Conservation (phyloP, 306 rosid genomes). For the Quercus cerris region DNA sequence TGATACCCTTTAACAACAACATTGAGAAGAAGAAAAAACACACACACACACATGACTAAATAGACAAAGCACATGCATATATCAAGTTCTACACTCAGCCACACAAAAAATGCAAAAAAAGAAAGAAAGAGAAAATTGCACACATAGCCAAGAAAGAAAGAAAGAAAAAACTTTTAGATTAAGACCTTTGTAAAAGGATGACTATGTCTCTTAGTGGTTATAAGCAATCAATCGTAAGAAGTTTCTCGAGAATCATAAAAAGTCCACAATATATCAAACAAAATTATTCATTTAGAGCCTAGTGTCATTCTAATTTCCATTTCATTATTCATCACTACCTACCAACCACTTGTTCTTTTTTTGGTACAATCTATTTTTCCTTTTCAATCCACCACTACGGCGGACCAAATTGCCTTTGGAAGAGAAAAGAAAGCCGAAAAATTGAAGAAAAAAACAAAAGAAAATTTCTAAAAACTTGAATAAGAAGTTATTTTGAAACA, state of each 20-base stretch:
- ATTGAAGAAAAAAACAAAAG: not conserved
- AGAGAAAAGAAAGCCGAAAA: not conserved
- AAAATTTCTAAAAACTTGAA: not conserved
- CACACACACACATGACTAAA: not conserved
- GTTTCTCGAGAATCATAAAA: not conserved
- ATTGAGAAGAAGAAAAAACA: not conserved
- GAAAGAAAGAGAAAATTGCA: not conserved
- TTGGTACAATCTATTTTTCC: not conserved
- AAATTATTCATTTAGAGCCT: not conserved
- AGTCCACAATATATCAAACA: not conserved
- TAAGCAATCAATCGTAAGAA: slow-evolving; percentile 11
- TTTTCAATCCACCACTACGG: not conserved
- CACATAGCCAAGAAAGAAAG: not conserved
- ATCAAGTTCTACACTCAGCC: not conserved
- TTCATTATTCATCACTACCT: not conserved
- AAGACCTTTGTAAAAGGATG: slow-evolving; percentile 20
- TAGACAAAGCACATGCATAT: not conserved
- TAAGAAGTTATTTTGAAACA: not conserved
- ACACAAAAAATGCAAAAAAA: not conserved
- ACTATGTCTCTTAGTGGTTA: slow-evolving; percentile 25
- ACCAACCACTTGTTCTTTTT: not conserved
- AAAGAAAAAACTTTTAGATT: not conserved
- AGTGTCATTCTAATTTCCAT: not conserved
- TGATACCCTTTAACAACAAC: not conserved
- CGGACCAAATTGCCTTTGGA: not conserved